Evolutionary conservation across 805 yeast genomes (phyloP).

Genomic region (Saccharomycopsis babjevae): DNA sequence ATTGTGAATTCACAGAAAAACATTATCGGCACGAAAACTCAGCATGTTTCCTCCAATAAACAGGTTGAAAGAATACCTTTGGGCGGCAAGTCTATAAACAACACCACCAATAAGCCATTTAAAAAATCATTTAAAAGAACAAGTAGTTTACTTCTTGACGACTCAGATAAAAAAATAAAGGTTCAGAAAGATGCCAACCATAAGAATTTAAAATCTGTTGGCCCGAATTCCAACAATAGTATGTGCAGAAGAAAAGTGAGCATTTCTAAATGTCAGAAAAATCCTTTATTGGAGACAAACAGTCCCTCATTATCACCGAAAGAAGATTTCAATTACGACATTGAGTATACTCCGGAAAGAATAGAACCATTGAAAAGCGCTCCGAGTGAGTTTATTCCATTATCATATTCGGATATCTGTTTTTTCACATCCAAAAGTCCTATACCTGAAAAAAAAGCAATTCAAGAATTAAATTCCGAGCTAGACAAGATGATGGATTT

Average conservation of each 20-base stretch:
- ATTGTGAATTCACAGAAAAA: background rate
- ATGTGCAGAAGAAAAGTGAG: slow-evolving; percentile 4
- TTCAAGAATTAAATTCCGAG: slow-evolving; percentile 1
- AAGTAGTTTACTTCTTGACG: slow-evolving; percentile 10
- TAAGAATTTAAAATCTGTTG: background rate
- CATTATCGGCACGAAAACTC: background rate
- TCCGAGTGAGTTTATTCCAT: slow-evolving; percentile 37
- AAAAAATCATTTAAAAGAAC: slow-evolving; percentile 10
- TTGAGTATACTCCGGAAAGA: slow-evolving; percentile 39
- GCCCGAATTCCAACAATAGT: background rate
- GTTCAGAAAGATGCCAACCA: slow-evolving; percentile 16
- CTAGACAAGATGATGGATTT: slow-evolving; percentile 4
- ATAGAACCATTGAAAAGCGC: slow-evolving; percentile 31
- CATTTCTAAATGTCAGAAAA: background rate
- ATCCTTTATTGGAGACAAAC: too few relatives aligned
- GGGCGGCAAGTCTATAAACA: slow-evolving; percentile 8
- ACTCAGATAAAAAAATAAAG: slow-evolving; percentile 11
- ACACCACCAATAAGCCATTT: background rate
- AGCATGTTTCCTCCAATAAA: background rate
- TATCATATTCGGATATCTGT: slow-evolving; percentile 26
- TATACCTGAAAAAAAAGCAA: slow-evolving; percentile 9
- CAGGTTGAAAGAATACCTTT: slow-evolving; percentile 7
- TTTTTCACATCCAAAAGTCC: slow-evolving; percentile 20
- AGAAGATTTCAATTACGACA: slow-evolving; percentile 28
- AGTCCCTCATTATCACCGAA: background rate